phyloP scores from a whole-genome alignment of 1,284 basidiomycete species.

The Rhodotorula sp. region DNA sequence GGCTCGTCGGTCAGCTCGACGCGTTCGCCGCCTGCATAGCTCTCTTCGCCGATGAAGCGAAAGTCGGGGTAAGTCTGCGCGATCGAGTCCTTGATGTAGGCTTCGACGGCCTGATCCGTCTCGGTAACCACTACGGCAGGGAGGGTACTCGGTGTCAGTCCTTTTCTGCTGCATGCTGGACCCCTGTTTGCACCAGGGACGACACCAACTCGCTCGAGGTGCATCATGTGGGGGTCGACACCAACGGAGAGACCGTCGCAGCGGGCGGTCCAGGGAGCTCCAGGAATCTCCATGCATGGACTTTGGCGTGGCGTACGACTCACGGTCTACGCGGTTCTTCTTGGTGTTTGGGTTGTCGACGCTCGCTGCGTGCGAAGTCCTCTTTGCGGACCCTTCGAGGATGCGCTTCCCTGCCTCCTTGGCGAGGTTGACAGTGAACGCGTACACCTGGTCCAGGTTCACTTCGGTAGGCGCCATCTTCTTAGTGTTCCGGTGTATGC shows the following conservation, averaged over 20 bases:
- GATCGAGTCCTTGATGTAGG: constrained; percentile 73
- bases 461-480: neutral
- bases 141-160: neutral
- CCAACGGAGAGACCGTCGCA: no score
- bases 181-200: no score
- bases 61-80: constrained; percentile 36
- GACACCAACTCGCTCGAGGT: no score
- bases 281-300: no score
- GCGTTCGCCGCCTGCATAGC: constrained; percentile 71
- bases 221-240: no score
- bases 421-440: constrained; percentile 71
- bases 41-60: constrained; percentile 74
- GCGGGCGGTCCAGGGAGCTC: no score
- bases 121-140: constrained; percentile 73
- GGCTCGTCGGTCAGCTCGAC: constrained; percentile 77
- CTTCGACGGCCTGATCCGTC: constrained; percentile 90
- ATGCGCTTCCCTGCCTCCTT: constrained; percentile 54
- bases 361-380: constrained; percentile 67
- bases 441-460: constrained; percentile 19
- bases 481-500: neutral
- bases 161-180: no score
- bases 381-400: constrained; percentile 50
- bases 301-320: constrained; percentile 1
- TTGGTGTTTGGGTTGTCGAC: constrained; percentile 22
- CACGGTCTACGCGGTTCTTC: constrained; percentile 59